A percentile compares a stretch with the other conserved stretches of the same genome.
Evolutionary conservation across 768 basidiomycete genomes (phyloP).

Genomic region (Plicaturopsis crispa): DNA sequence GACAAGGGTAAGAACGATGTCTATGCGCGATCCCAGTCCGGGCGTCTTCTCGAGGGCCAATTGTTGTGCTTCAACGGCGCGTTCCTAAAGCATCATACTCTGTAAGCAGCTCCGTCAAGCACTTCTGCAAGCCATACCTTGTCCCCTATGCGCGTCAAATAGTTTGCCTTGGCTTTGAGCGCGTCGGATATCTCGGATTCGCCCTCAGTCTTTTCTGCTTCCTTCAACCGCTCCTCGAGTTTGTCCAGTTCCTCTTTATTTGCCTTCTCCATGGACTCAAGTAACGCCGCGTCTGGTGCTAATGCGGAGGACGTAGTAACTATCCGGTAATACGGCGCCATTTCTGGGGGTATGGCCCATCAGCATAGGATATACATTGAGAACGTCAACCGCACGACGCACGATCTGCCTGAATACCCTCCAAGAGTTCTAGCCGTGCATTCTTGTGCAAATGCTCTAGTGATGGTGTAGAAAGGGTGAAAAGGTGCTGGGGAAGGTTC

Average conservation of each 20-base stretch:
- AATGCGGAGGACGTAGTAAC: slow-evolving; percentile 46
- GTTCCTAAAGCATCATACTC: slow-evolving; percentile 42
- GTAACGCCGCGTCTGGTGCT: slow-evolving; percentile 41
- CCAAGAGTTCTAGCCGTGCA: slow-evolving; percentile 57
- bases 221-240: slow-evolving; percentile 71
- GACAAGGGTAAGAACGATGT: slow-evolving; percentile 82
- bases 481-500: slow-evolving; percentile 70
- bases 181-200: slow-evolving; percentile 92
- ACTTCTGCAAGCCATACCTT: slow-evolving; percentile 28
- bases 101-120: not conserved
- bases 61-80: slow-evolving; percentile 74
- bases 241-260: slow-evolving; percentile 68
- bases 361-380: not conserved
- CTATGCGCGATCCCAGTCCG: slow-evolving; percentile 88
- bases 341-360: slow-evolving; percentile 41
- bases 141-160: slow-evolving; percentile 85
- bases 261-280: slow-evolving; percentile 53
- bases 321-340: slow-evolving; percentile 76
- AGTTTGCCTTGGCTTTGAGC: slow-evolving; percentile 76
- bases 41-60: slow-evolving; percentile 87
- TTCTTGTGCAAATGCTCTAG: slow-evolving; percentile 59
- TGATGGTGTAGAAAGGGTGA: slow-evolving; percentile 56
- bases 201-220: slow-evolving; percentile 87
- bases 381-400: slow-evolving; percentile 20
- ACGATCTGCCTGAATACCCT: slow-evolving; percentile 78